Percentiles rank a stretch among this genome's conserved stretches.
Conservation (phyloP, 1,284 basidiomycete genomes). For the Trametes pubescens region DNA sequence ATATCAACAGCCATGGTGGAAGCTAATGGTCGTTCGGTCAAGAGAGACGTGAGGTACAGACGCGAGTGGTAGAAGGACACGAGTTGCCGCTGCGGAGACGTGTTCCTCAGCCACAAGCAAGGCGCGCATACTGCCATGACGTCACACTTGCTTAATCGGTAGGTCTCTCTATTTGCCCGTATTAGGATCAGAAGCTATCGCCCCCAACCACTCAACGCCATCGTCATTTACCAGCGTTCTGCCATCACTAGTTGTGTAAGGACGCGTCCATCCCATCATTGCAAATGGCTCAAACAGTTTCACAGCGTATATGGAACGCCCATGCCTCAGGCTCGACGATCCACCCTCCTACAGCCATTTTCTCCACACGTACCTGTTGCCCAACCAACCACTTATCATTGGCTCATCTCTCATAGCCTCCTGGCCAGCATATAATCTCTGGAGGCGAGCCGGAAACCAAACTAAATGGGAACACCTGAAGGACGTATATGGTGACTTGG, state of each 20-base stretch:
- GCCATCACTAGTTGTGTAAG: not conserved
- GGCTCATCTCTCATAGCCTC: constrained; percentile 33
- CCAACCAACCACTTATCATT: constrained; percentile 42
- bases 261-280: not conserved
- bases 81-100: constrained; percentile 14
- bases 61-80: not conserved
- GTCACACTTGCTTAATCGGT: constrained; percentile 11
- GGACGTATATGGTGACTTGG: constrained; percentile 32
- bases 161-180: constrained; percentile 17
- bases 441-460: not conserved
- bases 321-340: constrained; percentile 5
- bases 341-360: constrained; percentile 39
- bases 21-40: not conserved
- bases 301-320: not conserved
- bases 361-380: constrained; percentile 33
- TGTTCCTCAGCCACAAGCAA: constrained; percentile 11
- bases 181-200: constrained; percentile 30
- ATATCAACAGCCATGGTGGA: constrained; percentile 35
- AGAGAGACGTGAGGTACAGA: not conserved
- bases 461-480: constrained; percentile 39
- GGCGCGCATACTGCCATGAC: constrained; percentile 3
- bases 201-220: constrained; percentile 26
- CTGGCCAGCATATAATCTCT: constrained; percentile 34
- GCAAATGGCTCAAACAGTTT: too few species aligned
- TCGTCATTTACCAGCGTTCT: too few species aligned